phyloP scores from a whole-genome alignment of 352 stramenopile genomes.

The Phytophthora pseudosyringae region DNA sequence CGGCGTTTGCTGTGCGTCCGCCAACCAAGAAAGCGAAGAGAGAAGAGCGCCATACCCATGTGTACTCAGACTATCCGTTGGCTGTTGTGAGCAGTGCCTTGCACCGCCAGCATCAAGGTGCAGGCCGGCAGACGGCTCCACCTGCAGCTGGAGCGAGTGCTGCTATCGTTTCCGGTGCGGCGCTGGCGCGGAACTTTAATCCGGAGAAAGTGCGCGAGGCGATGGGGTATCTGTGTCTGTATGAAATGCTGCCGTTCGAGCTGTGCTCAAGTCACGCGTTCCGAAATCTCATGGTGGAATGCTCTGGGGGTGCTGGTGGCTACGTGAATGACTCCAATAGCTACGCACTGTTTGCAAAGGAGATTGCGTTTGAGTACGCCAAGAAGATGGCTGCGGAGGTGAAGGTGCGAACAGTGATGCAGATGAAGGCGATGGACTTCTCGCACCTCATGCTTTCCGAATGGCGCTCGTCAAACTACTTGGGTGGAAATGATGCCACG shows the following conservation, averaged over 20 bases:
- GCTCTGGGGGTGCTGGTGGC: conserved; percentile 41
- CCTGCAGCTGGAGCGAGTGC: background rate
- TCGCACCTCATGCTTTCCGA: conserved; percentile 64
- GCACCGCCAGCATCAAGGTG: conserved; percentile 23
- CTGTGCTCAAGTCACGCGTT: conserved; percentile 68
- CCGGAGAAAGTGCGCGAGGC: conserved; percentile 67
- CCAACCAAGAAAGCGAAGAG: conserved; percentile 49
- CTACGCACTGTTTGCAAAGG: conserved; percentile 51
- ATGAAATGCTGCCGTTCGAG: conserved; percentile 76
- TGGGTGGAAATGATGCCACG: background rate
- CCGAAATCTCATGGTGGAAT: conserved; percentile 62
- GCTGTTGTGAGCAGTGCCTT: background rate
- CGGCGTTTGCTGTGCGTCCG: conserved; percentile 5
- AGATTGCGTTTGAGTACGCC: conserved; percentile 49
- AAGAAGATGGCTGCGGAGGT: conserved; percentile 66
- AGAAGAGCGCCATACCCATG: conserved; percentile 30
- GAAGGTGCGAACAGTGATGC: conserved; percentile 49
- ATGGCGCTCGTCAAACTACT: conserved; percentile 37
- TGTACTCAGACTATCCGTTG: conserved; percentile 50
- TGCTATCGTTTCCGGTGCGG: background rate
- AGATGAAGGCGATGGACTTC: conserved; percentile 70
- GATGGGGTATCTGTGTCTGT: conserved; percentile 63
- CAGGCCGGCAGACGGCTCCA: conserved; percentile 5
- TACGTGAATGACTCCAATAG: conserved; percentile 49
- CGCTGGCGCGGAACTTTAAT: conserved; percentile 35